A percentile compares a stretch with the other conserved stretches of the same genome.
Evolutionary conservation across 202 grass and related monocot species (phyloP).

Genomic region (Eragrostis tef): DNA sequence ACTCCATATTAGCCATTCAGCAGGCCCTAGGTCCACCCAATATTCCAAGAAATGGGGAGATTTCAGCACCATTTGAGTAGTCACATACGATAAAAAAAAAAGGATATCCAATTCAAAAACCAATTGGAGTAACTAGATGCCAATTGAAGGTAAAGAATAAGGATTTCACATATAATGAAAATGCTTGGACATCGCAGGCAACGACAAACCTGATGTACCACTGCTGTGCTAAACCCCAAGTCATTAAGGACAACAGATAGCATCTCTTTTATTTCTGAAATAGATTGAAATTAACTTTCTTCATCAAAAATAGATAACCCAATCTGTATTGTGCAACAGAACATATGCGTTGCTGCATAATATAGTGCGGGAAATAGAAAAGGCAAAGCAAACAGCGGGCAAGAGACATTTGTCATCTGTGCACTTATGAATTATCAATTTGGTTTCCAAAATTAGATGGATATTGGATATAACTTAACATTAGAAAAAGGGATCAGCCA

Average conservation of each 20-base stretch:
- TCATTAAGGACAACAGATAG: constrained; percentile 77
- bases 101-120: not conserved
- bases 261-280: constrained; percentile 94
- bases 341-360: not conserved
- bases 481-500: not conserved
- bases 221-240: constrained; percentile 84
- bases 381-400: constrained; percentile 4
- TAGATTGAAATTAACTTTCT: constrained; percentile 42
- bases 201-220: constrained; percentile 80
- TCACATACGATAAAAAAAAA: constrained; percentile 1
- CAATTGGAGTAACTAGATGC: not conserved
- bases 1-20: not conserved
- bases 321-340: not conserved
- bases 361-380: constrained; percentile 11
- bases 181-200: constrained; percentile 17
- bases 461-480: constrained; percentile 9
- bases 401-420: constrained; percentile 7
- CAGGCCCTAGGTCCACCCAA: not conserved
- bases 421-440: not conserved
- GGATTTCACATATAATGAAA: constrained; percentile 15
- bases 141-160: constrained; percentile 14
- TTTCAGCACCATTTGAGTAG: not conserved
- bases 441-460: constrained; percentile 23
- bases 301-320: constrained; percentile 22
- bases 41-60: not conserved